phyloP scores from a whole-genome alignment of 2,329 filamentous ascomycete genomes.

The Spiromastix sp. region DNA sequence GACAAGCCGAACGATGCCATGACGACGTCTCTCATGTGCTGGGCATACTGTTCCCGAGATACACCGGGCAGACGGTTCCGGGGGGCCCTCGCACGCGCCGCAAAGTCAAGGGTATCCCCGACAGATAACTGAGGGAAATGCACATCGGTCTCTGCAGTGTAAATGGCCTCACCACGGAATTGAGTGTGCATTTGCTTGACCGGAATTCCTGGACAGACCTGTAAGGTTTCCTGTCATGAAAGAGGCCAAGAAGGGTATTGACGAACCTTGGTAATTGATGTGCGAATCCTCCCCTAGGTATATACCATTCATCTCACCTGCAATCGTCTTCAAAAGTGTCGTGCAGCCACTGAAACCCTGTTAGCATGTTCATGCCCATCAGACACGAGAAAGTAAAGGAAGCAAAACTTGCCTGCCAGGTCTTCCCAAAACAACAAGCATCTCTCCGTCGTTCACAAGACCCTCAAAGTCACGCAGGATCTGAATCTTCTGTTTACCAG shows the following conservation, averaged over 20 bases:
- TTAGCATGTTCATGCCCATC: conserved; percentile 1
- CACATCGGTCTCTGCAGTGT: conserved; percentile 78
- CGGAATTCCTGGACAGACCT: conserved; percentile 1
- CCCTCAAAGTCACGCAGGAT: conserved; percentile 57
- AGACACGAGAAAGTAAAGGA: not conserved
- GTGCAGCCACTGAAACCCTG: conserved; percentile 46
- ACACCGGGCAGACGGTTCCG: conserved; percentile 53
- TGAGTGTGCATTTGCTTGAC: conserved; percentile 33
- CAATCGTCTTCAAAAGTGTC: conserved; percentile 73
- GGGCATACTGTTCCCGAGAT: conserved; percentile 24
- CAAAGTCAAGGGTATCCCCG: conserved; percentile 76
- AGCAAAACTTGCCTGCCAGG: conserved; percentile 27
- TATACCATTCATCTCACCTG: conserved; percentile 74
- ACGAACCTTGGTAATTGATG: conserved; percentile 63
- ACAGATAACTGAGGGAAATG: conserved; percentile 81
- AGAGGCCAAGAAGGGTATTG: not conserved
- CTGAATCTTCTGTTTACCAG: conserved; percentile 37
- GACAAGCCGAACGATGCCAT: conserved; percentile 34
- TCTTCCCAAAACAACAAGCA: conserved; percentile 45
- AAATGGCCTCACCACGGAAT: conserved; percentile 74
- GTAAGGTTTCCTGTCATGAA: not conserved
- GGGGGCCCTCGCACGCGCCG: conserved; percentile 80
- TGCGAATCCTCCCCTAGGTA: conserved; percentile 58
- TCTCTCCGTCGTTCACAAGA: conserved; percentile 46
- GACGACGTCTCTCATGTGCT: conserved; percentile 35